These are phyloP conservation scores for Cryphonectria nitschkei DNA, from an alignment of 2,329 filamentous ascomycete genomes.

Conservation along the genomic window DNA sequence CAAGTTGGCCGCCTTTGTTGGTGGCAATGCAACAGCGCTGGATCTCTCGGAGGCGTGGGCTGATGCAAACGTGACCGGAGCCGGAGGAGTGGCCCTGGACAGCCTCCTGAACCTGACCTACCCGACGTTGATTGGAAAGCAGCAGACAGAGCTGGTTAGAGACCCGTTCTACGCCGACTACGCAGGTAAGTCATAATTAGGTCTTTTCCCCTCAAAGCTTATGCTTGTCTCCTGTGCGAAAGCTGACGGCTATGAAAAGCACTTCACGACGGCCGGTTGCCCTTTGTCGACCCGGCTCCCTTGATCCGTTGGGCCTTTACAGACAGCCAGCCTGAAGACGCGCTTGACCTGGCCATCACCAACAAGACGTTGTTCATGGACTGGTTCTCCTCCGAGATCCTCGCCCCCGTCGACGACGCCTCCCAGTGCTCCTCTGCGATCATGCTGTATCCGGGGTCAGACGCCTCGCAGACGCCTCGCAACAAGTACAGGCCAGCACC, in stretches of 20 bases:
- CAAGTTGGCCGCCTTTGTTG: conserved; percentile 36
- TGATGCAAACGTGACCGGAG: conserved; percentile 20
- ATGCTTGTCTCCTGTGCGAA: neutral
- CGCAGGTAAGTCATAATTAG: conserved; percentile 33
- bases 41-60: conserved; percentile 36
- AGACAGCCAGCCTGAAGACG: conserved; percentile 35
- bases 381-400: conserved; percentile 51
- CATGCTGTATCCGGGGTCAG: conserved; percentile 46
- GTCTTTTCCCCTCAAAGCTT: no score
- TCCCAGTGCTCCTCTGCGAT: conserved; percentile 51
- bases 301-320: conserved; percentile 42
- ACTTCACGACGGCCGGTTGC: conserved; percentile 39
- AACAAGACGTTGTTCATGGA: conserved; percentile 55
- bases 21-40: conserved; percentile 30
- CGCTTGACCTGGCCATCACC: conserved; percentile 44
- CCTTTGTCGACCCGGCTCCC: conserved; percentile 43
- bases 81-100: conserved; percentile 28
- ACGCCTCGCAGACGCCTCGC: conserved; percentile 42
- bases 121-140: conserved; percentile 42
- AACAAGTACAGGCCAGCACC: conserved; percentile 45
- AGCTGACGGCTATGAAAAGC: conserved; percentile 27
- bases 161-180: conserved; percentile 46
- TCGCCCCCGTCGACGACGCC: conserved; percentile 44
- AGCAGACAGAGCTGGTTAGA: conserved; percentile 42
- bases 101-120: conserved; percentile 41